These are phyloP conservation scores for Globisporangium nunn DNA, from an alignment of 352 stramenopile species.

Conservation along the genomic window DNA sequence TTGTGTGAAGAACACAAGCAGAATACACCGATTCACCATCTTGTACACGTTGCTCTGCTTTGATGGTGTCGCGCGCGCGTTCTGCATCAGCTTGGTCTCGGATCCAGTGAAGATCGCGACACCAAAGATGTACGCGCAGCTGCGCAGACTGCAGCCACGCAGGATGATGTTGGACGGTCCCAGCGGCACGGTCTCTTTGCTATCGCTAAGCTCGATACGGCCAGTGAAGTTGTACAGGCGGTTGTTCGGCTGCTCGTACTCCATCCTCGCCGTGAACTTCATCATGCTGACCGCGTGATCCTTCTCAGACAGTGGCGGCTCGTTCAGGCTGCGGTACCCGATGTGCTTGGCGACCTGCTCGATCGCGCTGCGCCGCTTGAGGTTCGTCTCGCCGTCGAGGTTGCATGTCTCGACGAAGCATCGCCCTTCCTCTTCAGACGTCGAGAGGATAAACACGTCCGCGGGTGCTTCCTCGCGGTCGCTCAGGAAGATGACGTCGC, in stretches of 20 bases:
- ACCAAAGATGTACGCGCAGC: constrained; percentile 49
- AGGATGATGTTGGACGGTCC: constrained; percentile 78
- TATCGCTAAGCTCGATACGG: constrained; percentile 25
- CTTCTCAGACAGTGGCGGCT: constrained; percentile 28
- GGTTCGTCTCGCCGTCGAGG: constrained; percentile 92
- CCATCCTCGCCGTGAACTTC: constrained; percentile 31
- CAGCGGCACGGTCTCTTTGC: constrained; percentile 36
- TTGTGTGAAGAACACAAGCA: constrained; percentile 63
- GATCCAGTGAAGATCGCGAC: constrained; percentile 87
- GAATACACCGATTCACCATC: constrained; percentile 63
- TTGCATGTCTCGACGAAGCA: constrained; percentile 93
- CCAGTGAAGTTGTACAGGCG: constrained; percentile 67
- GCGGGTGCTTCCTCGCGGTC: constrained; percentile 58
- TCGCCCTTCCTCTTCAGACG: constrained; percentile 61
- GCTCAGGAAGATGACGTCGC: constrained; percentile 45
- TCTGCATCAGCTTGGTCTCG: constrained; percentile 87
- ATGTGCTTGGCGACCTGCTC: constrained; percentile 46
- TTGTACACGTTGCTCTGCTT: constrained; percentile 72
- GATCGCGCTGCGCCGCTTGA: constrained; percentile 77
- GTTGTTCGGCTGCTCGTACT: constrained; percentile 79
- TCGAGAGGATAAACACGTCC: constrained; percentile 66
- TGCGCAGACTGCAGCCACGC: constrained; percentile 63
- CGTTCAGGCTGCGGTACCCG: constrained; percentile 53
- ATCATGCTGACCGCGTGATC: constrained; percentile 33
- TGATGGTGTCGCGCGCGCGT: constrained; percentile 48